Base-by-base conservation (phyloP, 2,329 filamentous ascomycete species). In the Dactylella cylindrospora region DNA sequence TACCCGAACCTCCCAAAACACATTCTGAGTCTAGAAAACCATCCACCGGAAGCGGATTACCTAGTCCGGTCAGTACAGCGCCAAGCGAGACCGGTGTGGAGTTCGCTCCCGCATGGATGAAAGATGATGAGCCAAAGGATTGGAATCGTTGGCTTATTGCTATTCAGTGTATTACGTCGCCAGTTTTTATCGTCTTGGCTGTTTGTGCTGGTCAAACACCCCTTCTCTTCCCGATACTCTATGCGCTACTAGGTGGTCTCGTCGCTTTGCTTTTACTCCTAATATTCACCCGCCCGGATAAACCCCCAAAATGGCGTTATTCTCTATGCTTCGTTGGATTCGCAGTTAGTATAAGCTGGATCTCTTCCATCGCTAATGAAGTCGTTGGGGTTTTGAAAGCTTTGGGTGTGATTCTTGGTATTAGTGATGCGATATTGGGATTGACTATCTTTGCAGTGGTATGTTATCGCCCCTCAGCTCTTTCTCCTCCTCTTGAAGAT, bases 331-430 rank as follows among this genome's bases (percentile, higher is more conserved):
- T 95, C 69, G 76, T 94, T 28, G 93, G 94, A 5, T 98, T 98
- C 70, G 77, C 86, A 6, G 94, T 97, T 57, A 84, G 86, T 64
- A 93, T 97, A 54, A 86, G 88, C 19, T 98, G 94, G 93, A 96
- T 97, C 68, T 93, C 89, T 31, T 93, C 89, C 1, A 90, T 98
- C 68, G 91, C 93, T 1, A 88, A 89, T 28, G 91, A 98, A 75
- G 93, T 98, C 3, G 93, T 98, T 3, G 90, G 89, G 25, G 86
- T 96, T 4, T 79, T 98, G 66, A 97, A 98, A 74, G 86, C 93
- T 0, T 77, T 97, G 13, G 93, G 93, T 6, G 87, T 97, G 23
- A 88, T 98, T 44, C 76, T 95, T 52, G 85, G 87, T 70, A 98
- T 98, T 71, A 93, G 86, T 12, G 93, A 98, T 73, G 93, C 93